A percentile compares a stretch with the other conserved stretches of the same genome.
Evolutionary conservation across 805 yeast species (phyloP).

Genomic region (Cyberlindnera xylosilytica): DNA sequence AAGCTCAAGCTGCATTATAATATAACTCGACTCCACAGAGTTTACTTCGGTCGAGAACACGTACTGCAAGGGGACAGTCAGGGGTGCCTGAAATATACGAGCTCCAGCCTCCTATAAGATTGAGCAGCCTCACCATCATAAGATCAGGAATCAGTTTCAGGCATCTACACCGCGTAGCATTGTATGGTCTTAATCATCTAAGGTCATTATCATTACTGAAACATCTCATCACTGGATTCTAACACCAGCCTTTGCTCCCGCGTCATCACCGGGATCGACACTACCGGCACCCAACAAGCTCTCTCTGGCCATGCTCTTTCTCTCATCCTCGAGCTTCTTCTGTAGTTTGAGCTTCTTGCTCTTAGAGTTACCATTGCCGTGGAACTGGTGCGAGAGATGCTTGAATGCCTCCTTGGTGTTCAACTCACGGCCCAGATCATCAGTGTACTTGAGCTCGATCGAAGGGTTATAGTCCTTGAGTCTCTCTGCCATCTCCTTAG

Average conservation of each 20-base stretch:
- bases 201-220: no score
- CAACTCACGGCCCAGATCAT: conserved; percentile 48
- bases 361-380: conserved; percentile 38
- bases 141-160: no score
- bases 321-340: conserved; percentile 22
- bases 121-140: no score
- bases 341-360: conserved; percentile 22
- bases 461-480: conserved; percentile 40
- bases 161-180: no score
- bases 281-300: conserved; percentile 3
- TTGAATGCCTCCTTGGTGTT: conserved; percentile 57
- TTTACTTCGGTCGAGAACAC: no score
- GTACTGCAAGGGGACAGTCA: no score
- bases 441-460: conserved; percentile 48
- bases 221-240: conserved; percentile 2
- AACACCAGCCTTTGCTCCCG: conserved; percentile 4
- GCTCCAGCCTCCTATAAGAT: no score
- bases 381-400: conserved; percentile 57
- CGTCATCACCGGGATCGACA: background rate
- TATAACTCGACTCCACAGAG: no score
- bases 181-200: no score
- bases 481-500: conserved; percentile 8
- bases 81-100: no score
- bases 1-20: no score
- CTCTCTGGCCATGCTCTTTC: conserved; percentile 7